These are phyloP conservation scores for Grifola frondosa DNA, from an alignment of 1,284 basidiomycete genomes.

Conservation along the genomic window DNA sequence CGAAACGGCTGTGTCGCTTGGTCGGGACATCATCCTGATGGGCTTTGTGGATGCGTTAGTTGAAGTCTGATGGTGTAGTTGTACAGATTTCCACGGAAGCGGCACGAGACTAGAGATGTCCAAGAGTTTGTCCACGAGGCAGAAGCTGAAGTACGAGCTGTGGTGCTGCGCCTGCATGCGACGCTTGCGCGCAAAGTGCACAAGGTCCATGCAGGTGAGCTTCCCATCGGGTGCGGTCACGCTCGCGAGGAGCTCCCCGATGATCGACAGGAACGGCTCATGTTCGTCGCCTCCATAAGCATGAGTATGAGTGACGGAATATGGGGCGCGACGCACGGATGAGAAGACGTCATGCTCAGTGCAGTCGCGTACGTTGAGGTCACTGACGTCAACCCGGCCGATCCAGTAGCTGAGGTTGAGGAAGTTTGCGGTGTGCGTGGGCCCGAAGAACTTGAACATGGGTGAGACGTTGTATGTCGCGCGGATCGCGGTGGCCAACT, in stretches of 20 bases:
- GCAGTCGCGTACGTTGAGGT: constrained; percentile 69
- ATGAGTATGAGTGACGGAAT: neutral
- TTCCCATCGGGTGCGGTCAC: constrained; percentile 52
- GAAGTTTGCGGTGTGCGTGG: constrained; percentile 56
- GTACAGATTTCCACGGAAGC: too few species aligned
- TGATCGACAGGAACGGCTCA: constrained; percentile 43
- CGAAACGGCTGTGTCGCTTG: too few species aligned
- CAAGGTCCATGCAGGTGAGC: constrained; percentile 55
- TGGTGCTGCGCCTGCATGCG: constrained; percentile 49
- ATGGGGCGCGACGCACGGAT: constrained; percentile 44
- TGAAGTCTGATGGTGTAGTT: too few species aligned
- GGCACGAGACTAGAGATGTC: constrained; percentile 60
- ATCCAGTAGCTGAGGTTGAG: constrained; percentile 53
- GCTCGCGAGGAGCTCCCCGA: constrained; percentile 55
- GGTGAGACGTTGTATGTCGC: constrained; percentile 68
- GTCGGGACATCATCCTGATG: too few species aligned
- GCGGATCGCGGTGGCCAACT: constrained; percentile 47
- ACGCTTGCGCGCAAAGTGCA: constrained; percentile 53
- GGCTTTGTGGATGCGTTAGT: too few species aligned
- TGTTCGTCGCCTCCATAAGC: constrained; percentile 44
- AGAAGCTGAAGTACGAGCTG: constrained; percentile 56
- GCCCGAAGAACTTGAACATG: constrained; percentile 63
- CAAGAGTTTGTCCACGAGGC: constrained; percentile 54
- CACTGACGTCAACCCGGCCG: constrained; percentile 62
- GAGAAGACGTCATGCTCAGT: constrained; percentile 79